phyloP scores from a whole-genome alignment of 768 basidiomycete species.

The Suillus decipiens region DNA sequence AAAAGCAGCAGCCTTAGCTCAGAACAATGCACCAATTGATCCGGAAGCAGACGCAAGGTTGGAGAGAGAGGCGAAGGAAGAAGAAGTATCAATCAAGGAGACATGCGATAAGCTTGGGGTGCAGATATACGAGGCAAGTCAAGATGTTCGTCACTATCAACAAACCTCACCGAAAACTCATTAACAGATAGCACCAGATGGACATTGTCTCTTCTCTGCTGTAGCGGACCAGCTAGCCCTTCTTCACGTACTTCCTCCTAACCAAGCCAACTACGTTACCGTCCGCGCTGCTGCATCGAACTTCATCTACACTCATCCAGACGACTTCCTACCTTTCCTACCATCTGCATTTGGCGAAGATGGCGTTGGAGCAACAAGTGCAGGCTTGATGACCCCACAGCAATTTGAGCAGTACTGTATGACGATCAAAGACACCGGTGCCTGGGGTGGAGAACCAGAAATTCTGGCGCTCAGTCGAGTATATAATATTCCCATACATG shows the following conservation, averaged over 20 bases:
- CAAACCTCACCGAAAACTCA: slow-evolving; percentile 3
- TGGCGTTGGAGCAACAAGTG: slow-evolving; percentile 52
- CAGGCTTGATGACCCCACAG: slow-evolving; percentile 68
- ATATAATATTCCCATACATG: slow-evolving; percentile 84
- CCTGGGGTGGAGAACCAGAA: slow-evolving; percentile 98
- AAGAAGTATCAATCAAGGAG: slow-evolving; percentile 61
- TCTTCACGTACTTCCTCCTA: slow-evolving; percentile 63
- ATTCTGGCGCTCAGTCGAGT: slow-evolving; percentile 84
- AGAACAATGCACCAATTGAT: slow-evolving; percentile 53
- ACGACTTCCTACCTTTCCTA: slow-evolving; percentile 93
- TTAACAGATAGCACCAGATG: slow-evolving; percentile 87
- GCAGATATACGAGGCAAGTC: slow-evolving; percentile 62
- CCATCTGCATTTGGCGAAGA: slow-evolving; percentile 75
- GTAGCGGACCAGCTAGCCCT: slow-evolving; percentile 87
- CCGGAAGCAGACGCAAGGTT: slow-evolving; percentile 59
- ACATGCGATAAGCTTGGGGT: slow-evolving; percentile 68
- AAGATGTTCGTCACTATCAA: slow-evolving; percentile 4
- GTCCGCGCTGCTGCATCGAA: slow-evolving; percentile 72
- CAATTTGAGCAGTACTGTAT: slow-evolving; percentile 77
- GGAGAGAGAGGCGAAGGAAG: slow-evolving; percentile 65
- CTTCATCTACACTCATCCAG: slow-evolving; percentile 80
- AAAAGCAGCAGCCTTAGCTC: slow-evolving; percentile 66
- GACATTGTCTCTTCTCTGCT: slow-evolving; percentile 94
- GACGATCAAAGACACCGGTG: slow-evolving; percentile 77
- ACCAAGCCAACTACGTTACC: slow-evolving; percentile 58